Percentiles rank a stretch among this genome's conserved stretches.
Evolutionary conservation across 148 eudicot genomes (phyloP).

Genomic region (Chenopodium formosanum): DNA sequence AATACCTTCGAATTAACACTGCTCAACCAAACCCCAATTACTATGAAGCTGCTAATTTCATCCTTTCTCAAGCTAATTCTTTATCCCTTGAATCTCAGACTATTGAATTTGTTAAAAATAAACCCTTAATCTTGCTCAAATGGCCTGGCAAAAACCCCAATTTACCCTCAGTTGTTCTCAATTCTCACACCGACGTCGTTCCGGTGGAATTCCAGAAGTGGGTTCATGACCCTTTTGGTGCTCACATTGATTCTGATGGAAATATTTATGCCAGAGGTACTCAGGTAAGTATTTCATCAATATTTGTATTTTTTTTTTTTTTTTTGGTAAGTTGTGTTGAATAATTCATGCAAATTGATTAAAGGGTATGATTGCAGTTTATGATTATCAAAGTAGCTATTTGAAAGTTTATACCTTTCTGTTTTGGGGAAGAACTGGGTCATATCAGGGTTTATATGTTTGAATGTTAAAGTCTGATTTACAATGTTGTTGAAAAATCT

Average conservation of each 20-base stretch:
- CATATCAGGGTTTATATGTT: neutral
- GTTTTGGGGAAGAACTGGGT: neutral
- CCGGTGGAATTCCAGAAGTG: conserved; percentile 74
- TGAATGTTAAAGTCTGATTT: neutral
- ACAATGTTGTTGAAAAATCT: too few species aligned
- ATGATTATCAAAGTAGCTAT: neutral
- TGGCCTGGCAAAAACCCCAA: conserved; percentile 67
- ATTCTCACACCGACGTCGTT: conserved; percentile 93
- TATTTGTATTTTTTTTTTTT: neutral
- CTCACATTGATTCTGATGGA: conserved; percentile 44
- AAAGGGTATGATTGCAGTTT: neutral
- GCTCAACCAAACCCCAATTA: conserved; percentile 87
- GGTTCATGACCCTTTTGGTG: conserved; percentile 66
- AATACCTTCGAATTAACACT: conserved; percentile 77
- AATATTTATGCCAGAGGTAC: conserved; percentile 77
- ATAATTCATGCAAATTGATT: neutral
- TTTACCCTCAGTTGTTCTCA: conserved; percentile 60
- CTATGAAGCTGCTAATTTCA: conserved; percentile 60
- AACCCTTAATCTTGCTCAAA: conserved; percentile 71
- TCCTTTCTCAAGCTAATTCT: conserved; percentile 60
- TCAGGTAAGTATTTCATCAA: conserved; percentile 31
- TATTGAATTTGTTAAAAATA: conserved; percentile 57
- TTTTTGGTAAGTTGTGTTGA: neutral
- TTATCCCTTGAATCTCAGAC: conserved; percentile 54
- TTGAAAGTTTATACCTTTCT: neutral